Percentiles rank a stretch among this genome's conserved stretches.
These are phyloP conservation scores for Yueomyces sp. DNA, from an alignment of 1,139 yeast species.

Conservation along the genomic window DNA sequence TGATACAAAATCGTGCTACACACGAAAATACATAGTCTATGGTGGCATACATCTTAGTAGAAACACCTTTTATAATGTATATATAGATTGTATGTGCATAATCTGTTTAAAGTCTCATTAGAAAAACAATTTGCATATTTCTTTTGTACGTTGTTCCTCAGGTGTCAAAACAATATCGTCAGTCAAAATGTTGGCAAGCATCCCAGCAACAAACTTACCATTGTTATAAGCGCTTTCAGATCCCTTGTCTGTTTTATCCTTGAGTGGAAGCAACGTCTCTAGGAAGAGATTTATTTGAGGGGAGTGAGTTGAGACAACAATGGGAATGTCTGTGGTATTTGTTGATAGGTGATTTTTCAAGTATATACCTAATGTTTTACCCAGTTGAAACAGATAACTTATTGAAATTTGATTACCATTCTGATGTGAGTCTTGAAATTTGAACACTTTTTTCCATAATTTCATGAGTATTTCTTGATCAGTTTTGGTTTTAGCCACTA, in stretches of 20 bases:
- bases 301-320: constrained; percentile 4
- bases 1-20: too few species aligned
- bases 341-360: constrained; percentile 7
- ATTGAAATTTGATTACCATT: constrained; percentile 7
- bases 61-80: too few species aligned
- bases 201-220: constrained; percentile 19
- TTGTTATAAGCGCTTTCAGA: constrained; percentile 18
- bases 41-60: too few species aligned
- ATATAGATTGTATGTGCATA: too few species aligned
- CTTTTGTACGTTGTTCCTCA: constrained; percentile 6
- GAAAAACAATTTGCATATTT: constrained; percentile 4
- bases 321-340: not conserved
- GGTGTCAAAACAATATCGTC: constrained; percentile 3
- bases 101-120: not conserved
- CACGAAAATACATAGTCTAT: too few species aligned
- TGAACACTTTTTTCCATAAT: constrained; percentile 14
- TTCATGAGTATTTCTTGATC: constrained; percentile 2
- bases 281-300: constrained; percentile 7
- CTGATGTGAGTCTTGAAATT: constrained; percentile 7
- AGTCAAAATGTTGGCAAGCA: constrained; percentile 8
- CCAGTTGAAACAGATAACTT: constrained; percentile 16
- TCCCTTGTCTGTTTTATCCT: constrained; percentile 10
- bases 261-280: constrained; percentile 8
- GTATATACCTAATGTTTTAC: constrained; percentile 21
- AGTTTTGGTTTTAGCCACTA: constrained; percentile 6